These are phyloP conservation scores for Kernera saxatilis DNA, from an alignment of 345 rosid genomes.

Conservation along the genomic window DNA sequence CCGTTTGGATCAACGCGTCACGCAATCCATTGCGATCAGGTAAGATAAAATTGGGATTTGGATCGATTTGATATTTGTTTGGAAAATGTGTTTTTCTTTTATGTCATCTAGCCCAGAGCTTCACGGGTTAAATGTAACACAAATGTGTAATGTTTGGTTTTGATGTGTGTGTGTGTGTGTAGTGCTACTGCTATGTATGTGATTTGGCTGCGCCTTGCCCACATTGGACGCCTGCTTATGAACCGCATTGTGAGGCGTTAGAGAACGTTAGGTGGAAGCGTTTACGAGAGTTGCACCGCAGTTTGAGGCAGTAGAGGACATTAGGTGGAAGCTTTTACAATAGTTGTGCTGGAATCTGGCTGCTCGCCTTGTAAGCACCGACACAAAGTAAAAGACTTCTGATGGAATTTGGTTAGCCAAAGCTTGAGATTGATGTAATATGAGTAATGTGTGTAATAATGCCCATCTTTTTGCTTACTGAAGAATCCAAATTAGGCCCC, in stretches of 20 bases:
- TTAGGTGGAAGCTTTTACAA: background rate
- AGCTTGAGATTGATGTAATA: background rate
- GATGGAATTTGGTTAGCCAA: background rate
- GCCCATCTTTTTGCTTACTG: background rate
- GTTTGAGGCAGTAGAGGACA: slow-evolving; percentile 36
- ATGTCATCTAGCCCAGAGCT: background rate
- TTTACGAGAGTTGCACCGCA: background rate
- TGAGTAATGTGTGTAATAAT: background rate
- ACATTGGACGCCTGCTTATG: slow-evolving; percentile 25
- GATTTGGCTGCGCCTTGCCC: slow-evolving; percentile 59
- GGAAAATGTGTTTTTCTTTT: background rate
- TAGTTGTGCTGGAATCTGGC: background rate
- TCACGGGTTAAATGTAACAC: background rate
- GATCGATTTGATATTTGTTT: background rate
- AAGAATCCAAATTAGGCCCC: background rate
- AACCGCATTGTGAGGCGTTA: slow-evolving; percentile 50
- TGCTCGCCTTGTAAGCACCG: background rate
- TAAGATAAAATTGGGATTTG: slow-evolving; percentile 5
- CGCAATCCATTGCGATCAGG: slow-evolving; percentile 41
- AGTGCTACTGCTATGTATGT: slow-evolving; percentile 77
- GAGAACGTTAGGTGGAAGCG: background rate
- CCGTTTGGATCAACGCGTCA: slow-evolving; percentile 52
- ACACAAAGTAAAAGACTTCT: background rate
- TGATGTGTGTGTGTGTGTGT: slow-evolving; percentile 10
- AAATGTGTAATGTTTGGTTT: background rate